A percentile compares a stretch with the other conserved stretches of the same genome.
Evolutionary conservation across 2,329 filamentous ascomycete species (phyloP).

Genomic region (Penicillium sp.): DNA sequence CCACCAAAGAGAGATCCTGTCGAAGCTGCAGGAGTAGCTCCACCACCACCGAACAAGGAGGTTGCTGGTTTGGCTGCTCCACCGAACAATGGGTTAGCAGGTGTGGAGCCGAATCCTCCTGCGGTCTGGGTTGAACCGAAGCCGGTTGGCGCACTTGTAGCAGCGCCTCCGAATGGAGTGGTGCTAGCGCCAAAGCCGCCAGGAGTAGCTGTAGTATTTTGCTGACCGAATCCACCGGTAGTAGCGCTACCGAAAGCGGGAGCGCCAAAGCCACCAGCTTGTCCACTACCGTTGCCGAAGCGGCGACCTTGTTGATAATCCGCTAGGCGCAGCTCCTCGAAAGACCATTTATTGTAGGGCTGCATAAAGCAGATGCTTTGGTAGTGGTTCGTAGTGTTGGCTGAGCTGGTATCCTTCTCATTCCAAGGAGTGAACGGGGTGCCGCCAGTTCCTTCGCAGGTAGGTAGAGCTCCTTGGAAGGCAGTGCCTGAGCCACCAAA

Average conservation of each 20-base stretch:
- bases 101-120: slow-evolving; percentile 37
- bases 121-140: slow-evolving; percentile 47
- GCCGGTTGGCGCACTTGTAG: slow-evolving; percentile 37
- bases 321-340: slow-evolving; percentile 74
- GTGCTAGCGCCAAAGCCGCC: slow-evolving; percentile 46
- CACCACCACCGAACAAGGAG: slow-evolving; percentile 40
- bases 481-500: slow-evolving; percentile 45
- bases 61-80: slow-evolving; percentile 28
- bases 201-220: slow-evolving; percentile 21
- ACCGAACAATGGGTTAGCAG: slow-evolving; percentile 41
- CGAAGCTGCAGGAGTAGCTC: slow-evolving; percentile 32
- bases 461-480: slow-evolving; percentile 39
- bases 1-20: slow-evolving; percentile 9
- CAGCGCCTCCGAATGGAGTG: slow-evolving; percentile 39
- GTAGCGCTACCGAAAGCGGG: slow-evolving; percentile 52
- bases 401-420: slow-evolving; percentile 44
- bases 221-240: slow-evolving; percentile 46
- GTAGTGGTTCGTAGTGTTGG: slow-evolving; percentile 44
- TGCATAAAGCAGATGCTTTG: slow-evolving; percentile 51
- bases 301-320: slow-evolving; percentile 87
- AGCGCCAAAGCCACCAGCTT: slow-evolving; percentile 77
- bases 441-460: slow-evolving; percentile 46
- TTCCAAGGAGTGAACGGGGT: slow-evolving; percentile 46
- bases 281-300: slow-evolving; percentile 77
- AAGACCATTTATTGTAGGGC: slow-evolving; percentile 74